Percentiles rank a stretch among this genome's conserved stretches.
Evolutionary conservation across 2,329 filamentous ascomycete genomes (phyloP).

Genomic region (Allantophomopsis lycopodina): DNA sequence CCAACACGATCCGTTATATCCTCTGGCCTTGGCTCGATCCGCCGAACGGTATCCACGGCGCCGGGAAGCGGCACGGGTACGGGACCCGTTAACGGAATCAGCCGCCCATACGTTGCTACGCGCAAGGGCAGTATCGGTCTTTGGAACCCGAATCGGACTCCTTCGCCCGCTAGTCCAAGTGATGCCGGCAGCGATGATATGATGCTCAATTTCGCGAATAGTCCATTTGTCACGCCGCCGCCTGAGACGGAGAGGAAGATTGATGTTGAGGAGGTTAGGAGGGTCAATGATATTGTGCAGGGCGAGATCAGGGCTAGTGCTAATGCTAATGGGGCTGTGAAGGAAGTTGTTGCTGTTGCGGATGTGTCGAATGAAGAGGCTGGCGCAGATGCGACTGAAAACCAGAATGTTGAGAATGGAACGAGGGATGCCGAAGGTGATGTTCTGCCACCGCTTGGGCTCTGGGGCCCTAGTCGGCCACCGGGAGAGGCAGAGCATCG

Average conservation of each 20-base stretch:
- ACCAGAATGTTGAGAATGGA: conserved; percentile 1
- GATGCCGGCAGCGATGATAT: conserved; percentile 20
- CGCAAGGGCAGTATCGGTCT: conserved; percentile 27
- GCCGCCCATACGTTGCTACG: conserved; percentile 11
- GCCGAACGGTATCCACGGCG: conserved; percentile 15
- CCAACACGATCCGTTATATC: neutral
- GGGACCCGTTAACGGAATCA: conserved; percentile 2
- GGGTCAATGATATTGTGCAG: conserved; percentile 8
- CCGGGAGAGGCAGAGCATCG: conserved; percentile 30
- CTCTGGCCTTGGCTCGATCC: conserved; percentile 15
- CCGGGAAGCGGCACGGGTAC: no score
- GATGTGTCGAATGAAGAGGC: neutral
- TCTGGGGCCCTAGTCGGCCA: conserved; percentile 31
- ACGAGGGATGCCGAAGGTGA: conserved; percentile 12
- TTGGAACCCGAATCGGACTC: conserved; percentile 21
- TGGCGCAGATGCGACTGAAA: neutral
- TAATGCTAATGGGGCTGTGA: neutral
- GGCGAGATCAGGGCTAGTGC: conserved; percentile 6
- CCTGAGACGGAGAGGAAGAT: neutral
- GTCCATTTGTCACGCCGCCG: conserved; percentile 6
- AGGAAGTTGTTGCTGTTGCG: neutral
- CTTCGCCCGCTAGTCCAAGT: conserved; percentile 18
- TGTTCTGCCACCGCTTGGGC: conserved; percentile 23
- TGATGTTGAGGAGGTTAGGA: conserved; percentile 6
- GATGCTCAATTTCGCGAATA: conserved; percentile 35